phyloP scores from a whole-genome alignment of 768 basidiomycete genomes.

The Lactarius tabidus region DNA sequence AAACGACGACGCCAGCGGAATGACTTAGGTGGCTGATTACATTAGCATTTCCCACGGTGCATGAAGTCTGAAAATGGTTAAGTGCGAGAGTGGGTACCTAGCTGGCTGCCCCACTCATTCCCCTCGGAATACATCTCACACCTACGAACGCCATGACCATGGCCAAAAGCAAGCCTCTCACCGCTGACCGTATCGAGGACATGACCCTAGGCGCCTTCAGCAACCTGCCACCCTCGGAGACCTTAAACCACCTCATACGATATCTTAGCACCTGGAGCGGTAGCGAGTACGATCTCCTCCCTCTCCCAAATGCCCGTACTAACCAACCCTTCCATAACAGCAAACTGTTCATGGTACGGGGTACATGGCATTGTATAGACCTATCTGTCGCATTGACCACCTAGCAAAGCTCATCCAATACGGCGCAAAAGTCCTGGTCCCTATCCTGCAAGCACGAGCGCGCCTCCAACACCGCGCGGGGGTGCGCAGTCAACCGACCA shows the following conservation, averaged over 20 bases:
- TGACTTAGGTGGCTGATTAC: conserved; percentile 29
- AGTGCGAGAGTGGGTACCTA: background rate
- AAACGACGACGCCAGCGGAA: background rate
- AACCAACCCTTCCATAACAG: conserved; percentile 35
- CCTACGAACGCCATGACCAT: conserved; percentile 34
- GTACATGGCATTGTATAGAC: background rate
- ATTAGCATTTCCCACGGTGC: conserved; percentile 41
- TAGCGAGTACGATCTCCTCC: conserved; percentile 61
- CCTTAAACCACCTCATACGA: conserved; percentile 66
- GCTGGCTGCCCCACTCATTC: background rate
- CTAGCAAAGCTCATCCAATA: conserved; percentile 64
- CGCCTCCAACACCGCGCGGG: conserved; percentile 65
- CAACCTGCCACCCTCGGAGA: conserved; percentile 53
- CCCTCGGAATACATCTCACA: background rate
- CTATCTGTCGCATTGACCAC: background rate
- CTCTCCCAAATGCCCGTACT: conserved; percentile 16
- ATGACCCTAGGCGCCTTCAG: conserved; percentile 60
- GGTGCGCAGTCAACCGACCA: conserved; percentile 48
- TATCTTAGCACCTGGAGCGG: conserved; percentile 83
- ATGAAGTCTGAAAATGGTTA: background rate
- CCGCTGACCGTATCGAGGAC: conserved; percentile 56
- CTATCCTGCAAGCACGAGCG: conserved; percentile 62
- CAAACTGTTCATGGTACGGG: conserved; percentile 68
- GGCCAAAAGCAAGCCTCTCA: conserved; percentile 49
- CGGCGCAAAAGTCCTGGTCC: conserved; percentile 62